A percentile compares a stretch with the other conserved stretches of the same genome.
phyloP scores from a whole-genome alignment of 108 stramenopile species.

The Skeletonema menzelii region DNA sequence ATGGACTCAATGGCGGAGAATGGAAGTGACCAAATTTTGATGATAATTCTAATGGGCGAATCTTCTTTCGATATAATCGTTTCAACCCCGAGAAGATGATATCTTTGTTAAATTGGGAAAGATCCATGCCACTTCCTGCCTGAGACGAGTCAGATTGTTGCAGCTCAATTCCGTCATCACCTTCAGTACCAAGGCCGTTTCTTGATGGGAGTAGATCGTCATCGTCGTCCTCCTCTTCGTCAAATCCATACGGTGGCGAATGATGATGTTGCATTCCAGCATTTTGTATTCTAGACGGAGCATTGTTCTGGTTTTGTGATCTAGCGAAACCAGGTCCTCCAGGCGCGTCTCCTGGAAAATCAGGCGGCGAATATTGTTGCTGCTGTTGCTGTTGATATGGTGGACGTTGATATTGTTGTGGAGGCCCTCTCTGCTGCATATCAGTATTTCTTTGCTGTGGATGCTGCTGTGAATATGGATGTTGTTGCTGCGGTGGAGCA shows the following conservation, averaged over 20 bases:
- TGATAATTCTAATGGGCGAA: conserved; percentile 81
- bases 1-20: conserved; percentile 93
- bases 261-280: conserved; percentile 1
- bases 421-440: conserved; percentile 1
- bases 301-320: not conserved
- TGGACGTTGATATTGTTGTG: conserved; percentile 10
- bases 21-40: conserved; percentile 96
- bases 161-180: conserved; percentile 1
- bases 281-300: conserved; percentile 12
- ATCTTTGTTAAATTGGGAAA: conserved; percentile 83
- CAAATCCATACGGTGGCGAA: conserved; percentile 6
- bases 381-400: conserved; percentile 21
- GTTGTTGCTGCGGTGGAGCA: conserved; percentile 1
- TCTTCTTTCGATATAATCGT: conserved; percentile 81
- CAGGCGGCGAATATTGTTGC: conserved; percentile 15
- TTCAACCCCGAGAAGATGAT: conserved; percentile 81
- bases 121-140: conserved; percentile 42
- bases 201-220: conserved; percentile 17
- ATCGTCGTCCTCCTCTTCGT: conserved; percentile 18
- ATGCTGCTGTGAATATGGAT: conserved; percentile 5
- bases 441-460: not conserved
- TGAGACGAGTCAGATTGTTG: not conserved
- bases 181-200: not conserved
- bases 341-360: conserved; percentile 17
- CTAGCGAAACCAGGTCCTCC: not conserved